Evolutionary conservation across 2,329 filamentous ascomycete species (phyloP), one percentile per base, ranked within the genome.

Genomic region (Fusarium sp.): DNA sequence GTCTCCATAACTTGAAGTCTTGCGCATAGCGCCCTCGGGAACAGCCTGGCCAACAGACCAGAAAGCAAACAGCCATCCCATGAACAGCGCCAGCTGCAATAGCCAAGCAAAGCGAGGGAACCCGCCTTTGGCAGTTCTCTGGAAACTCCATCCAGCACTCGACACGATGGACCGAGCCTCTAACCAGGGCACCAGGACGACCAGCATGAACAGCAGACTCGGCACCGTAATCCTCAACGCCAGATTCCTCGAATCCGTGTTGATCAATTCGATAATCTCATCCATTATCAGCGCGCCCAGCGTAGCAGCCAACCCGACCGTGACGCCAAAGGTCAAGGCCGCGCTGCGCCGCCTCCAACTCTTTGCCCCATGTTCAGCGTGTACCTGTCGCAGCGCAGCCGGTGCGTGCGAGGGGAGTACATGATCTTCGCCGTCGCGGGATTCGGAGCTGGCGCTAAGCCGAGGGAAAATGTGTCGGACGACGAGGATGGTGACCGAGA

Each of bases 271-370:
- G 29, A 93, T 91, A 50, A 97, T 94, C 82, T 97, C 94, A 77
- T 93, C 94, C 10, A 97, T 87, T 54, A 97, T 93, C 74, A 97
- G 84, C 82, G 95, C 92, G 4, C 91, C 94, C 54, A 97, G 86
- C 2, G 96, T 93, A 40, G 92, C 89, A 7, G 94, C 93, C 10
- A 97, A 87, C 1, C 91, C 94, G 38, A 96, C 89, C 11, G 93
- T 97, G 1, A 90, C 88, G 8, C 93, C 91, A 81, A 97, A 97
- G 2, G 93, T 91, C 66, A 88, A 83, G 16, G 90, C 91, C 2
- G 91, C 88, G 14, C 88, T 80, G 27, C 86, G 84, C 45, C 88
- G 83, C 58, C 87, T 83, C 69, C 85, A 78, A 45, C 85, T 89
- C 78, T 88, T 89, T 31, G 84, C 80, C 40, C 86, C 87, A 77